These are phyloP conservation scores for Penicillium sp. DNA, from an alignment of 2,329 filamentous ascomycete genomes.

Conservation along the genomic window DNA sequence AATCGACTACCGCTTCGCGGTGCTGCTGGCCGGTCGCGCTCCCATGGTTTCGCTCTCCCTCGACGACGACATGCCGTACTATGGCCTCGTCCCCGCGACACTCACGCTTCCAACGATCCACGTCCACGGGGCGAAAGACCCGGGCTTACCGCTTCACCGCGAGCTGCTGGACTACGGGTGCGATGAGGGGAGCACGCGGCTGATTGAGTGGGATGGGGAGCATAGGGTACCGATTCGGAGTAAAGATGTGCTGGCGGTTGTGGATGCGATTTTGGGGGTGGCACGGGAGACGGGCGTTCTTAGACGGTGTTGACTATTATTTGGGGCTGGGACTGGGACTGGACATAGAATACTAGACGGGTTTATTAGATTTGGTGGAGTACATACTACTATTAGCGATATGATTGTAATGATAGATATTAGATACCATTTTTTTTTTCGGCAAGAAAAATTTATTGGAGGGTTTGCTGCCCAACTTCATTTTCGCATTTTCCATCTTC, in stretches of 20 bases:
- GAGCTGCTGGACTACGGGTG: slow-evolving; percentile 55
- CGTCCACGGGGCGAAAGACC: slow-evolving; percentile 68
- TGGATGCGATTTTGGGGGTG: background rate
- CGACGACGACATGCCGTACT: background rate
- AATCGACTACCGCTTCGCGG: slow-evolving; percentile 60
- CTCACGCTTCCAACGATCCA: slow-evolving; percentile 64
- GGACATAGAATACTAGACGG: background rate
- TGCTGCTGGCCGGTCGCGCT: slow-evolving; percentile 66
- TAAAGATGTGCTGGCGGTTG: slow-evolving; percentile 58
- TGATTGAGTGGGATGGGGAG: slow-evolving; percentile 75
- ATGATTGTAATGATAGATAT: background rate
- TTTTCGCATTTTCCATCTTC: background rate
- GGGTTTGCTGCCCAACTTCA: background rate
- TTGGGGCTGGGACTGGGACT: background rate
- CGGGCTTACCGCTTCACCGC: slow-evolving; percentile 24
- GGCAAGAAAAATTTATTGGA: background rate
- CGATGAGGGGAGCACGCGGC: slow-evolving; percentile 54
- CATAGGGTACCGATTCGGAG: slow-evolving; percentile 73
- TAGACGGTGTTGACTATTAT: background rate
- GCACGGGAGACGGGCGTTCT: background rate
- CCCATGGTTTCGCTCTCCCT: slow-evolving; percentile 53
- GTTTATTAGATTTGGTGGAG: background rate
- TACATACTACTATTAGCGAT: background rate
- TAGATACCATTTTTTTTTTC: too few species aligned
- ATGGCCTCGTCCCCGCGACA: background rate